These are phyloP conservation scores for Nicotiana otophora DNA, from an alignment of 257 asterid genomes.

Conservation along the genomic window DNA sequence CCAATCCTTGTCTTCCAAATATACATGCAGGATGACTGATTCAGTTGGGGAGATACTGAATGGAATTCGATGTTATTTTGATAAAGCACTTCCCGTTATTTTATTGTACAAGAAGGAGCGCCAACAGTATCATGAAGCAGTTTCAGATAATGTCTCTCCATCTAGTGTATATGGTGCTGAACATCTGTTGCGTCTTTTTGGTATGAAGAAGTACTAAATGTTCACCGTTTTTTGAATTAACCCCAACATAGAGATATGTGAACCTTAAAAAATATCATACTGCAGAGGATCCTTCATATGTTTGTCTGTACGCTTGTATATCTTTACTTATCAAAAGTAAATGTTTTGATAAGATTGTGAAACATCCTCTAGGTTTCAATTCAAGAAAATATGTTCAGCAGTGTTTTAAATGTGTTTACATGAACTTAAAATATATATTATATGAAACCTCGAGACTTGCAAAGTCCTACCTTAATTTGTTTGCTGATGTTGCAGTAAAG, in stretches of 20 bases:
- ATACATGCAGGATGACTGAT: conserved; percentile 56
- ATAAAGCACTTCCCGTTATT: conserved; percentile 68
- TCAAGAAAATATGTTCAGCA: not conserved
- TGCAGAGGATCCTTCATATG: not conserved
- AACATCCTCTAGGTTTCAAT: not conserved
- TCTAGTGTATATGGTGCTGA: conserved; percentile 94
- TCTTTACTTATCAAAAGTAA: not conserved
- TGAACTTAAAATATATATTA: not conserved
- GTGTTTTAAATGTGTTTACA: not conserved
- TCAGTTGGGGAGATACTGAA: conserved; percentile 73
- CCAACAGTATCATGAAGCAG: conserved; percentile 67
- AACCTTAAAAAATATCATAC: not conserved
- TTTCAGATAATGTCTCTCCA: conserved; percentile 56
- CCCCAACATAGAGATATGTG: not conserved
- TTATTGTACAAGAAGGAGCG: conserved; percentile 90
- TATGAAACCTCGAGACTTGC: not conserved
- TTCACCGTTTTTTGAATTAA: not conserved
- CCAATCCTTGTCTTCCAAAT: not conserved
- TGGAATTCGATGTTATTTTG: conserved; percentile 80
- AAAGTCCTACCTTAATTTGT: conserved; percentile 10
- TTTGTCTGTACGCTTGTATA: not conserved
- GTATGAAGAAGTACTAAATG: conserved; percentile 34
- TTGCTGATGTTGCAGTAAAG: conserved; percentile 64
- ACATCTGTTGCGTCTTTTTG: conserved; percentile 92
- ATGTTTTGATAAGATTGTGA: not conserved